Evolutionary conservation across 225 moss, liverwort and hornwort genomes (phyloP), one percentile per base, ranked within the genome.

Genomic region (Pleurozium schreberi): DNA sequence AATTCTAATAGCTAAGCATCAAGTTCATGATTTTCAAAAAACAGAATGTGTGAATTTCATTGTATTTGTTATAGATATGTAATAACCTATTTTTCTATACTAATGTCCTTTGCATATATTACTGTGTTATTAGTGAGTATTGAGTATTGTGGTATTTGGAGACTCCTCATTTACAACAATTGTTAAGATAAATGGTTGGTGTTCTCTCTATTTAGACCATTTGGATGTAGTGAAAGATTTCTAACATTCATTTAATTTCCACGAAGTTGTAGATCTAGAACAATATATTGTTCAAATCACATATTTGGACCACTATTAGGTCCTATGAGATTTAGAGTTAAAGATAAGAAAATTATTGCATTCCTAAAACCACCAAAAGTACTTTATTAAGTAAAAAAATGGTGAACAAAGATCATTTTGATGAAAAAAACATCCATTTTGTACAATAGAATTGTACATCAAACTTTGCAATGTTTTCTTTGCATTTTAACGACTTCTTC

Each of bases 201-300:
- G 2, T 22, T 21, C 0, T 76, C 3, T 36, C 23, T 76, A 36
- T 8, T 52, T 23, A 23, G 1, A 38, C 6, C 53, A 38, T 25
- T 77, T 53, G 3, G 14, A 53, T 53, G 23, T 23, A 34, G 8
- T 2, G 1, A 4, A 77, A 53, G 25, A 38, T 38, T 53, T 53
- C 4, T 77, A 23, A 38, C 23, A 55, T 53, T 0, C 0, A 0
- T 6, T 0, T 38, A 25, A 38, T 38, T 77, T 53, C 0, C 0
- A 0, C 55, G 2, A 38, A 53, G 15, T n/a, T 38, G 23, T 14
- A 53, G 4, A 23, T 38, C 0, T 21, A 23, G 0, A 53, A 5
- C 13, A 38, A 15, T 0, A 34, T 0, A 38, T 23, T 52, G 52
- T 52, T 52, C 14, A 34, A 33, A 50, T 33, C 4, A 33, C 4